Conservation (phyloP, 805 yeast species). For the Kluyveromyces nonfermentans region DNA sequence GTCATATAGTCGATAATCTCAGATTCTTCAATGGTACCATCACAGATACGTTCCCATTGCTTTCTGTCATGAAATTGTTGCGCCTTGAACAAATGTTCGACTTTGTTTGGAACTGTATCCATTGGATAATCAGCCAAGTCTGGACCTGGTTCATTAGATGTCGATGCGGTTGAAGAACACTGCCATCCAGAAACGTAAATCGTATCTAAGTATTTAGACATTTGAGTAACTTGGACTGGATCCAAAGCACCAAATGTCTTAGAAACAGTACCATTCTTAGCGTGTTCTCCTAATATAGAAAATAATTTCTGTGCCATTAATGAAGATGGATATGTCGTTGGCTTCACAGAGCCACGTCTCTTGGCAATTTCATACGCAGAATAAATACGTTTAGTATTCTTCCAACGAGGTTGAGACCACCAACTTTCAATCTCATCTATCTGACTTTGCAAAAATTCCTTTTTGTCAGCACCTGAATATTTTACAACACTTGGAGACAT, state of each 20-base stretch:
- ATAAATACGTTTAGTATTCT: constrained; percentile 77
- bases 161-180: constrained; percentile 94
- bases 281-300: constrained; percentile 62
- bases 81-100: constrained; percentile 92
- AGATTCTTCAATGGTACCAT: constrained; percentile 47
- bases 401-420: constrained; percentile 96
- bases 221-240: constrained; percentile 91
- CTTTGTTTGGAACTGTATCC: constrained; percentile 98
- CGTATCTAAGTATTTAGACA: constrained; percentile 91
- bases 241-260: constrained; percentile 94
- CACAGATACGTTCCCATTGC: constrained; percentile 70
- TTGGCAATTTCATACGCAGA: constrained; percentile 80
- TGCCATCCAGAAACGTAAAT: constrained; percentile 98
- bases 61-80: constrained; percentile 96
- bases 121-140: constrained; percentile 97
- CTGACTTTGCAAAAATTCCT: constrained; percentile 10
- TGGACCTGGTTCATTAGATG: constrained; percentile 96
- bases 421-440: constrained; percentile 57
- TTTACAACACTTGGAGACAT: neutral
- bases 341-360: constrained; percentile 72
- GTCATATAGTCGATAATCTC: constrained; percentile 82
- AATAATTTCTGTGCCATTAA: constrained; percentile 76
- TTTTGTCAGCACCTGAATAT: constrained; percentile 7
- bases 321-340: constrained; percentile 63
- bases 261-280: constrained; percentile 40